Evolutionary conservation across 179 eudicot genomes (phyloP).

Genomic region (Silene noctiflora): DNA sequence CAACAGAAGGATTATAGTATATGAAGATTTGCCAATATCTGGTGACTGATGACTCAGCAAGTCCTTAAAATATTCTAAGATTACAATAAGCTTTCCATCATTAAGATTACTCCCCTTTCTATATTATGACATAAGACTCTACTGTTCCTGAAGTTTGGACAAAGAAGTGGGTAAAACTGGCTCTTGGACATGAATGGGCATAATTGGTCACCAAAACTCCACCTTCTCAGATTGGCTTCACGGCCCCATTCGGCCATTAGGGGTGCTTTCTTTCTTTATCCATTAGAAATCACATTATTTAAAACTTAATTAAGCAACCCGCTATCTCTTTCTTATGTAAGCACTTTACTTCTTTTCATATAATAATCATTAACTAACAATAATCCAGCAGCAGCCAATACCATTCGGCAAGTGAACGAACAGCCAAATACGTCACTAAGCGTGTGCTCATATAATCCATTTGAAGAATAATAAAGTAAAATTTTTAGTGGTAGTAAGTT

Average conservation of each 20-base stretch:
- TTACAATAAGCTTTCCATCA: slow-evolving; percentile 20
- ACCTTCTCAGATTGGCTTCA: slow-evolving; percentile 30
- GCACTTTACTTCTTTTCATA: slow-evolving; percentile 26
- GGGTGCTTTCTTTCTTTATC: slow-evolving; percentile 25
- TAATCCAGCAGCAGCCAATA: slow-evolving; percentile 14
- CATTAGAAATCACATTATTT: slow-evolving; percentile 25
- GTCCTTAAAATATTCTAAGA: slow-evolving; percentile 14
- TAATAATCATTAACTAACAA: slow-evolving; percentile 31
- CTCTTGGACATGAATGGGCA: slow-evolving; percentile 6
- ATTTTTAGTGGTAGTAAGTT: slow-evolving; percentile 23
- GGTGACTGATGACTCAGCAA: slow-evolving; percentile 27
- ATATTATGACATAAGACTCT: slow-evolving; percentile 20
- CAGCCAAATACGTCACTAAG: slow-evolving; percentile 25
- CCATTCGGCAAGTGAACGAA: slow-evolving; percentile 25
- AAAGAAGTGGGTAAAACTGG: slow-evolving; percentile 17
- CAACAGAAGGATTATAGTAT: slow-evolving; percentile 8
- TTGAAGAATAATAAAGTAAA: slow-evolving; percentile 14
- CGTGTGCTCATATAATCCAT: slow-evolving; percentile 34
- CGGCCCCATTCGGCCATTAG: slow-evolving; percentile 19
- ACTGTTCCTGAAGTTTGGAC: slow-evolving; percentile 22
- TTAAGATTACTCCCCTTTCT: slow-evolving; percentile 17
- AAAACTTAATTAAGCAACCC: slow-evolving; percentile 17
- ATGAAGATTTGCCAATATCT: slow-evolving; percentile 17
- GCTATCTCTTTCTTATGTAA: slow-evolving; percentile 35
- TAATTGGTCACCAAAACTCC: slow-evolving; percentile 27